Conservation (phyloP, 768 basidiomycete species). For the Rhizopogon roseolus region DNA sequence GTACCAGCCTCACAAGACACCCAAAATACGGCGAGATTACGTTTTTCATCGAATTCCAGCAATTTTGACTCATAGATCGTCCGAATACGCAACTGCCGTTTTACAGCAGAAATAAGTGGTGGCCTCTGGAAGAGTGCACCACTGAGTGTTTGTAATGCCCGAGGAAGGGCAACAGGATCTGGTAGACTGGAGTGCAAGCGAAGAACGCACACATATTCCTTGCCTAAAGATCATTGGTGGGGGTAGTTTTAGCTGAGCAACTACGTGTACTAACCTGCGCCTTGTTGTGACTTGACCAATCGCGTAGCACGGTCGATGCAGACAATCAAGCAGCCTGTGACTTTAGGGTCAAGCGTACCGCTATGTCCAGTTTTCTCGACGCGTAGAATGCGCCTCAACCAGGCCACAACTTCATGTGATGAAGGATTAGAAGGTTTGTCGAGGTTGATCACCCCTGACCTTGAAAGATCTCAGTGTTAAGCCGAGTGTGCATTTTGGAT, state of each 20-base stretch:
- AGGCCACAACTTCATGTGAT: conserved; percentile 98
- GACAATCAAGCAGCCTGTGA: conserved; percentile 97
- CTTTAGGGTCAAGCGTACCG: conserved; percentile 97
- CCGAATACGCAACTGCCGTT: conserved; percentile 94
- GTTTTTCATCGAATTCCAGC: conserved; percentile 95
- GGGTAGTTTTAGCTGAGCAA: not conserved
- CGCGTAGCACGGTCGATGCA: conserved; percentile 98
- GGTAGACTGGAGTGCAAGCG: conserved; percentile 83
- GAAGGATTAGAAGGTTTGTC: conserved; percentile 99
- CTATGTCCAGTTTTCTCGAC: conserved; percentile 99
- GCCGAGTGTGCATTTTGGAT: not conserved
- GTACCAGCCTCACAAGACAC: conserved; percentile 98
- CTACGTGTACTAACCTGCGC: conserved; percentile 65
- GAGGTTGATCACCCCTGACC: conserved; percentile 97
- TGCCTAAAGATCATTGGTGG: conserved; percentile 46
- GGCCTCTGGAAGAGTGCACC: conserved; percentile 99
- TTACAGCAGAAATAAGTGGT: conserved; percentile 97
- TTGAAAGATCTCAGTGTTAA: conserved; percentile 25
- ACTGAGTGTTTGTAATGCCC: conserved; percentile 93
- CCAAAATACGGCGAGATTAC: conserved; percentile 97
- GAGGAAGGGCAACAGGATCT: conserved; percentile 80
- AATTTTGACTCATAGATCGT: conserved; percentile 96
- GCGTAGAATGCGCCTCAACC: conserved; percentile 93
- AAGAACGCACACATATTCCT: conserved; percentile 97
- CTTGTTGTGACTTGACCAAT: conserved; percentile 97